Evolutionary conservation across 345 rosid species (phyloP), one percentile per base, ranked within the genome.

Genomic region (Durio zibethinus): DNA sequence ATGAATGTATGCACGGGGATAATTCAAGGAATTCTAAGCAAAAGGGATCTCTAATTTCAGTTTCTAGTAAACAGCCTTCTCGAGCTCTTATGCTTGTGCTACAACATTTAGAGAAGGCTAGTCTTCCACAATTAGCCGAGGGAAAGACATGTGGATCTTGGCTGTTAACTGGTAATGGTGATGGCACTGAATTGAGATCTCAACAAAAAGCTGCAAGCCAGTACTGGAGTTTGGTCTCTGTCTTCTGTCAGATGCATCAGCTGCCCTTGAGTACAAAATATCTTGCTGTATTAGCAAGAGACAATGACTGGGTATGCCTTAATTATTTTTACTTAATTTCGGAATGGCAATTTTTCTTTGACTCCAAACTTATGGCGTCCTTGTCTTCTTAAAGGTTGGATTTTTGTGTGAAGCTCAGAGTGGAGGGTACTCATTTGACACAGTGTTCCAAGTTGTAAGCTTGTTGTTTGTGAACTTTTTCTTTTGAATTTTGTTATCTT

Each of bases 31-130:
- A 78, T 56, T 72, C 82, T 64, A 89, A 83, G 83, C 80, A 82
- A 74, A 90, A 89, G 83, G 84, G 75, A 29, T 35, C 78, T 78
- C 78, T 76, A 43, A 83, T 62, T 79, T 80, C 85, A 48, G 71
- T 74, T 77, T 48, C 75, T 79, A 65, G 81, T 76, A 75, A 78
- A 76, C 86, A 76, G 76, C 81, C 92, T 75, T 85, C 91, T 47
- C 89, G 90, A 75, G 90, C 93, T 72, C 81, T 89, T 66, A 80
- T 86, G 82, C 92, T 93, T 79, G 92, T 93, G 77, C 88, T 93
- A 79, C 93, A 89, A 84, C 94, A 93, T 82, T 89, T 96, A 86
- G 99, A 96, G 81, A 93, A 89, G 84, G 97, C 97, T 83, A 96
- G 98, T 83, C 97, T 96, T 82, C 97, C 97, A 42, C 80, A 63